Conservation (phyloP, 441 rosid species). For the Populus tomentosa region DNA sequence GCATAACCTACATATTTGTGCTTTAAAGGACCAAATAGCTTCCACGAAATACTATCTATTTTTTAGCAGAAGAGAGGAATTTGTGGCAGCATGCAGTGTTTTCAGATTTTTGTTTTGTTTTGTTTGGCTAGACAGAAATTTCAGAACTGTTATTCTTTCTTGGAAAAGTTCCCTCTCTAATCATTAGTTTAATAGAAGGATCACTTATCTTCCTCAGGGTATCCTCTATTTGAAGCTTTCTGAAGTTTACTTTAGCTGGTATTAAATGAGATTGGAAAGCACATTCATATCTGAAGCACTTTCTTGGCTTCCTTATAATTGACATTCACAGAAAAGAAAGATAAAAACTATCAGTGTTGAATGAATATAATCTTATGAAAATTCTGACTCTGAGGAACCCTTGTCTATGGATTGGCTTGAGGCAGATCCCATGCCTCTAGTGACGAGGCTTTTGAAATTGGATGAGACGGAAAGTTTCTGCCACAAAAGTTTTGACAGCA, state of each 20-base stretch:
- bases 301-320: not conserved
- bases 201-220: not conserved
- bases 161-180: not conserved
- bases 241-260: not conserved
- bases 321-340: not conserved
- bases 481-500: not conserved
- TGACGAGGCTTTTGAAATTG: not conserved
- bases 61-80: not conserved
- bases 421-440: not conserved
- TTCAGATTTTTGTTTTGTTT: not conserved
- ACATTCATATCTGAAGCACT: not conserved
- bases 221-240: not conserved
- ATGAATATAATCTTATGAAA: not conserved
- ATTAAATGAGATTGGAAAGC: not conserved
- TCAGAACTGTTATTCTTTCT: not conserved
- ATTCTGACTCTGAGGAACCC: not conserved
- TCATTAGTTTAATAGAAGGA: not conserved
- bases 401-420: not conserved
- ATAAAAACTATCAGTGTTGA: not conserved
- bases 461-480: not conserved
- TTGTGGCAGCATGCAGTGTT: not conserved
- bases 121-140: not conserved
- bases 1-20: not conserved
- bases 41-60: not conserved
- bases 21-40: not conserved